phyloP scores from a whole-genome alignment of 2,329 filamentous ascomycete species.

The Talaromyces rugulosus region DNA sequence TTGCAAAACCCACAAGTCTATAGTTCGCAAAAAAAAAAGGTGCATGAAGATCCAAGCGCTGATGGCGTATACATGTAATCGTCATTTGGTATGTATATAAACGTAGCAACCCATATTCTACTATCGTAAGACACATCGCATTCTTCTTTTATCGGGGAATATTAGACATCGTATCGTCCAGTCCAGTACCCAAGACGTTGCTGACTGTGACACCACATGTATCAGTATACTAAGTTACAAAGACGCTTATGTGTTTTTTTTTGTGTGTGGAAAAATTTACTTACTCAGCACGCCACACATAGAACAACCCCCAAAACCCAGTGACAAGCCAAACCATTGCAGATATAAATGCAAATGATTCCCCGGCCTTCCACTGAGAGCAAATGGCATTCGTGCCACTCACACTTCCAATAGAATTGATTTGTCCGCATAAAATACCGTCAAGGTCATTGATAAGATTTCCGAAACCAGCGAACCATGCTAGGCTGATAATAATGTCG shows the following conservation, averaged over 20 bases:
- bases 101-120: not conserved
- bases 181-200: not conserved
- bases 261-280: not conserved
- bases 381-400: slow-evolving; percentile 48
- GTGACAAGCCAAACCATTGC: slow-evolving; percentile 62
- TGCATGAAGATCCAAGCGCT: not conserved
- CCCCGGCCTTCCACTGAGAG: slow-evolving; percentile 64
- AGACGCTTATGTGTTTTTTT: not conserved
- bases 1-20: not conserved
- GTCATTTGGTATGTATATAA: not conserved
- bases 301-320: slow-evolving; percentile 5
- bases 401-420: slow-evolving; percentile 52
- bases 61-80: not conserved
- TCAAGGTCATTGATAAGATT: slow-evolving; percentile 57
- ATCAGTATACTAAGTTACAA: not conserved
- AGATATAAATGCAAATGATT: slow-evolving; percentile 68
- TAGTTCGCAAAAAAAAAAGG: not conserved
- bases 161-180: not conserved
- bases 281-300: slow-evolving; percentile 12
- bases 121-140: not conserved
- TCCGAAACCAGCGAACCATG: slow-evolving; percentile 68
- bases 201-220: not conserved
- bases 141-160: not conserved
- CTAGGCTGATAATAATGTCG: slow-evolving; percentile 64
- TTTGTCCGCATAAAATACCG: slow-evolving; percentile 45